Evolutionary conservation across 2,329 filamentous ascomycete genomes (phyloP).

Genomic region (Calonectria crousiana): DNA sequence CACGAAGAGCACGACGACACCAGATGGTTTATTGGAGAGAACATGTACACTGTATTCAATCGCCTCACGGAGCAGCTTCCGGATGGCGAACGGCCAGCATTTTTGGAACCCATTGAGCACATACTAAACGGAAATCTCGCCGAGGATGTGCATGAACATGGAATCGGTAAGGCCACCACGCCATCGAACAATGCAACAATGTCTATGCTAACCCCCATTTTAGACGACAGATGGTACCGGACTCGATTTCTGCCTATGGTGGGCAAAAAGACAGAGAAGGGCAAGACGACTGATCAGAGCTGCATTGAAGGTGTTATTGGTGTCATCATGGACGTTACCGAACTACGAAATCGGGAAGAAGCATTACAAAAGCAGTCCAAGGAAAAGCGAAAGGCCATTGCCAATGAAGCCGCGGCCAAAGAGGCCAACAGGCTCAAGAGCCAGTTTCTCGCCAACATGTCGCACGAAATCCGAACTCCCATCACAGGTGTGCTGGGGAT

Average conservation of each 20-base stretch:
- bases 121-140: constrained; percentile 72
- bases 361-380: constrained; percentile 73
- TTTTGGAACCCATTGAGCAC: constrained; percentile 70
- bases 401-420: constrained; percentile 82
- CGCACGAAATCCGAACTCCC: constrained; percentile 62
- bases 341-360: constrained; percentile 73
- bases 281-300: constrained; percentile 57
- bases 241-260: constrained; percentile 78
- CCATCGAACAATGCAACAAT: background rate
- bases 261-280: constrained; percentile 66
- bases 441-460: constrained; percentile 77
- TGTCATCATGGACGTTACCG: constrained; percentile 84
- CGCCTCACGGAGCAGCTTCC: constrained; percentile 58
- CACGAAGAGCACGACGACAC: constrained; percentile 54
- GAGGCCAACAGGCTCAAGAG: constrained; percentile 85
- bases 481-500: constrained; percentile 86
- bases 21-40: constrained; percentile 68
- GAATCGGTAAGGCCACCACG: constrained; percentile 57
- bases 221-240: constrained; percentile 75
- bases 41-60: constrained; percentile 75
- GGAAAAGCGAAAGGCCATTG: constrained; percentile 77
- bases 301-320: constrained; percentile 80
- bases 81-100: constrained; percentile 59
- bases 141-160: constrained; percentile 75
- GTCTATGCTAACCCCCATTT: constrained; percentile 22